Evolutionary conservation across 2,329 filamentous ascomycete species (phyloP).

Genomic region (Diplodia scrobiculata): DNA sequence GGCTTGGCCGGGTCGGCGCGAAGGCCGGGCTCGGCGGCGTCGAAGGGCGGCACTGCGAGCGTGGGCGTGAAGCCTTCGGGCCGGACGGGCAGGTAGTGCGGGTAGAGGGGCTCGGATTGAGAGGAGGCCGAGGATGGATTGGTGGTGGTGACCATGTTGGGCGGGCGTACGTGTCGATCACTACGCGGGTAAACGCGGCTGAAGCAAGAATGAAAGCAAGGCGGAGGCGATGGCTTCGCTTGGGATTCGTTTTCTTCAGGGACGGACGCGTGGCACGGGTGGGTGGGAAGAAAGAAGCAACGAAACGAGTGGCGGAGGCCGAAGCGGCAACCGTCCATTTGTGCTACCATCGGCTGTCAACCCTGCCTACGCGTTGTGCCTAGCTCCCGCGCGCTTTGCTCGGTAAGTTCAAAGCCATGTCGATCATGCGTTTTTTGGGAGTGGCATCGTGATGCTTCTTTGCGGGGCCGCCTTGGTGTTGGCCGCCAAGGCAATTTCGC

Average conservation of each 20-base stretch:
- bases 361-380: not conserved
- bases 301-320: not conserved
- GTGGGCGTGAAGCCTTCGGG: slow-evolving; percentile 22
- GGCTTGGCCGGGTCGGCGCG: slow-evolving; percentile 49
- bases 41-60: slow-evolving; percentile 17
- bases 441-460: not conserved
- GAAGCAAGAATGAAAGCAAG: not conserved
- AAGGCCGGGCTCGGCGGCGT: slow-evolving; percentile 43
- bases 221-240: not conserved
- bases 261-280: not conserved
- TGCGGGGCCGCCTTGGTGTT: not conserved
- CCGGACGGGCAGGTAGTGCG: slow-evolving; percentile 23
- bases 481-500: slow-evolving; percentile 9
- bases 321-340: not conserved
- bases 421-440: not conserved
- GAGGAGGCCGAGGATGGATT: not conserved
- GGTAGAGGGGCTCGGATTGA: slow-evolving; percentile 12
- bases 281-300: too few species aligned
- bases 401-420: not conserved
- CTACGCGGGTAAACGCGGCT: not conserved
- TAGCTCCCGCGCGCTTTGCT: slow-evolving; percentile 13
- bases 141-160: not conserved
- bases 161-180: not conserved
- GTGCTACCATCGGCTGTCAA: not conserved
- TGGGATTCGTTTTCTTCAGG: not conserved